Evolutionary conservation across 2,329 filamentous ascomycete species (phyloP), one percentile per base, ranked within the genome.

Genomic region (Phaeomoniella chlamydospora): DNA sequence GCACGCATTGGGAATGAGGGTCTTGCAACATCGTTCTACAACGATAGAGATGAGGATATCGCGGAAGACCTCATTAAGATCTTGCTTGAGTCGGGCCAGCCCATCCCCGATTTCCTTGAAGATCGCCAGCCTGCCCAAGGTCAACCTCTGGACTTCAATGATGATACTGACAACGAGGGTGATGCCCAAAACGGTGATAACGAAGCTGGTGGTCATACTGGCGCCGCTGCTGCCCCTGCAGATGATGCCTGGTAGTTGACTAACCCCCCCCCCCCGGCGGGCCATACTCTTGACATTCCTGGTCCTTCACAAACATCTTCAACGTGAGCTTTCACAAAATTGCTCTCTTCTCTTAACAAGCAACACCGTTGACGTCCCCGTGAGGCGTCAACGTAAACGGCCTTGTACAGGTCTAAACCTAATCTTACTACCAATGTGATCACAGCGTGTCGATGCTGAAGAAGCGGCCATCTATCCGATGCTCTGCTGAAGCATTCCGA

Each of bases 1-100:
- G 90, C 83, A 37, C 84, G 90, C 36, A 94, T 94, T 51, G 90
- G 90, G 2, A 82, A 94, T 46, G 69, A 72, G 31, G 90, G 90
- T 13, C 62, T 86, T 4, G 87, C 90, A 0, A 88, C 82, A 0
- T 94, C 88, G 0, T 88, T 98, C 62, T 96, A 80, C 65, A 84
- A 78, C 16, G 77, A 87, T 1, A 64, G 70, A 1, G 82, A 96
- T 47, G 72, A 80, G 38, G 70, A 77, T 3, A 61, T 96, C 30
- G 85, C 71, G 0, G 67, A 71, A 6, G 74, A 80, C 2, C 65
- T 98, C 1, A 81, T 84, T 26, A 86, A 87, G 53, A 76, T 84
- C 4, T 66, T 98, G 0, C 51, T 93, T 0, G 88, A 96, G 58
- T 82, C 75, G 4, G 67, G 75, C 4, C 85, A 94, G 57, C 58